Conservation (phyloP, 257 asterid genomes). For the Gentiana dahurica region DNA sequence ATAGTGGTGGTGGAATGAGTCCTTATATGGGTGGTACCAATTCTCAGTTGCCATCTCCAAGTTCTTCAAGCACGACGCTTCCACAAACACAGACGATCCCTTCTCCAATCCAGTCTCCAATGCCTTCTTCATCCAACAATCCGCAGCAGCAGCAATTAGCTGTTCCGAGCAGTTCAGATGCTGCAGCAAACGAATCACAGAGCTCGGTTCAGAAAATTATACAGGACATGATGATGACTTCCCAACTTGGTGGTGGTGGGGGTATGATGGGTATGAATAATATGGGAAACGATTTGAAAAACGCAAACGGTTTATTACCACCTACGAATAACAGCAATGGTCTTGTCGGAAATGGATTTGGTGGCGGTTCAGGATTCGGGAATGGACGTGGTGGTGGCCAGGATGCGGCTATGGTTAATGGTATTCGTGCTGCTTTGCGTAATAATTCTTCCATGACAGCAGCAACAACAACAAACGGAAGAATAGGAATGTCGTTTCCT, state of each 20-base stretch:
- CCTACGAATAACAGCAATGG: slow-evolving; percentile 24
- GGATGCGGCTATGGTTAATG: slow-evolving; percentile 57
- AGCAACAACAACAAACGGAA: slow-evolving; percentile 53
- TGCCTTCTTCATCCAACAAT: slow-evolving; percentile 55
- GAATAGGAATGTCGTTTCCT: slow-evolving; percentile 60
- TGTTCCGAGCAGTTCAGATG: slow-evolving; percentile 51
- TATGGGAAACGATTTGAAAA: slow-evolving; percentile 46
- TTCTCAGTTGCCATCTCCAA: slow-evolving; percentile 66
- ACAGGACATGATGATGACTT: slow-evolving; percentile 75
- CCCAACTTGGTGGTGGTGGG: slow-evolving; percentile 51
- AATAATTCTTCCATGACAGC: slow-evolving; percentile 24
- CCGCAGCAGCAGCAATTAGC: slow-evolving; percentile 62
- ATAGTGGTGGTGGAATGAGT: slow-evolving; percentile 8
- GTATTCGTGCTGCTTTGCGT: slow-evolving; percentile 56
- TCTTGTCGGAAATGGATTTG: slow-evolving; percentile 42
- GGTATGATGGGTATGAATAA: slow-evolving; percentile 33
- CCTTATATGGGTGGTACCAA: slow-evolving; percentile 38
- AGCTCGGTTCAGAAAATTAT: slow-evolving; percentile 87
- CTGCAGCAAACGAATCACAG: slow-evolving; percentile 52
- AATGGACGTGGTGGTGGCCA: slow-evolving; percentile 36
- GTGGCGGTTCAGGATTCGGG: slow-evolving; percentile 41
- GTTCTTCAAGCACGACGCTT: slow-evolving; percentile 32
- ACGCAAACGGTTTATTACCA: slow-evolving; percentile 38
- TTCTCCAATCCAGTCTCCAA: slow-evolving; percentile 57
- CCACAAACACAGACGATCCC: slow-evolving; percentile 48